These are phyloP conservation scores for Suhomyces sp. DNA, from an alignment of 805 yeast genomes.

Conservation along the genomic window DNA sequence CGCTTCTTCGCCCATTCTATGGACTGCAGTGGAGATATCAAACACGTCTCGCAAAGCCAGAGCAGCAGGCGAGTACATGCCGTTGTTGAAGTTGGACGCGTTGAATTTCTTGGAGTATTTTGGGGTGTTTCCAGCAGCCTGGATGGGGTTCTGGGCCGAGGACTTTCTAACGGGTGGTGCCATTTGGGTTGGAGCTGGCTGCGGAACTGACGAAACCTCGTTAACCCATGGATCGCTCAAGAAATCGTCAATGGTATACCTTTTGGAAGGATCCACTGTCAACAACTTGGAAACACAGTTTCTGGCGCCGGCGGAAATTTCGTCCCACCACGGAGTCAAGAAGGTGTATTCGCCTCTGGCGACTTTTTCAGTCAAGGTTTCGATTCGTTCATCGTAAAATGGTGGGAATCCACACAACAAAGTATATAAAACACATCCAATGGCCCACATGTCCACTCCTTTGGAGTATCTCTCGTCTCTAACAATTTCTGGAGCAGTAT, in stretches of 20 bases:
- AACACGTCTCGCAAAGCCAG: constrained; percentile 82
- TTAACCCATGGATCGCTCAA: constrained; percentile 74
- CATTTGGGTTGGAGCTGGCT: neutral
- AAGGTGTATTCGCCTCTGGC: constrained; percentile 78
- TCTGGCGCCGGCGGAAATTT: constrained; percentile 66
- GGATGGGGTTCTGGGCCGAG: constrained; percentile 24
- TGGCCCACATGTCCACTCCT: constrained; percentile 98
- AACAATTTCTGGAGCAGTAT: constrained; percentile 97
- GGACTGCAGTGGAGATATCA: constrained; percentile 82
- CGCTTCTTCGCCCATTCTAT: constrained; percentile 70
- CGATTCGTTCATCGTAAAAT: constrained; percentile 82
- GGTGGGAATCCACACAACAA: constrained; percentile 97
- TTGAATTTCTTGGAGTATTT: constrained; percentile 23
- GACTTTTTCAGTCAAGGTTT: constrained; percentile 69
- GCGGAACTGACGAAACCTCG: constrained; percentile 1
- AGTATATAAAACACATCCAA: constrained; percentile 94
- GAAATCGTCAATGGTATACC: constrained; percentile 72
- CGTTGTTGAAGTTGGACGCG: constrained; percentile 18
- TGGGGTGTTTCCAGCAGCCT: constrained; percentile 15
- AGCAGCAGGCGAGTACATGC: constrained; percentile 66
- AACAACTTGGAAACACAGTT: constrained; percentile 62
- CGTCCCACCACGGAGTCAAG: constrained; percentile 88
- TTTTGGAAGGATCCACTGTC: constrained; percentile 64
- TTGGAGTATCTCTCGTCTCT: constrained; percentile 89
- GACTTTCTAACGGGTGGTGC: constrained; percentile 3